Evolutionary conservation across 352 stramenopile species (phyloP), one percentile per base, ranked within the genome.

Genomic region (Pythium rhizo-oryzae): DNA sequence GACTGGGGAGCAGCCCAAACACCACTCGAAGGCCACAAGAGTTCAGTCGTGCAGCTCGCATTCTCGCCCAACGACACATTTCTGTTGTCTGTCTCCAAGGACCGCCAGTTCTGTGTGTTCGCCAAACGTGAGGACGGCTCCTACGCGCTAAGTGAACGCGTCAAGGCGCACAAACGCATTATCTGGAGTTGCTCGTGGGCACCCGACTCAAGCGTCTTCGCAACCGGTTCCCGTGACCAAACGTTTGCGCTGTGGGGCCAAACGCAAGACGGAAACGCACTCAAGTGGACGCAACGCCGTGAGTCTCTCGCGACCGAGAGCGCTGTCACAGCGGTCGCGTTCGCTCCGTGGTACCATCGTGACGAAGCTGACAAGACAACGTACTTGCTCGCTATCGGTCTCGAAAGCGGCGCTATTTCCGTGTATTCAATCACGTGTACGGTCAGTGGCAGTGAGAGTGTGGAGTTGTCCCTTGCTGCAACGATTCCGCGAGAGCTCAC

Each of bases 181-280:
- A 89, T 94, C 49, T 94, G 86, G 86, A 90, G 77, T 59, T 93
- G 84, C 47, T 82, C 81, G 19, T 94, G 86, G 86, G 66, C 83
- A 5, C 80, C 83, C 5, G 78, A 92, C 65, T 87, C 82, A 15
- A 56, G 46, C 7, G 47, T 87, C 24, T 88, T 94, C 52, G 81
- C 51, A 11, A 80, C 89, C 1, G 86, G 81, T 4, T 89, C 86
- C 0, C 71, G 86, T 59, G 86, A 94, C 51, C 83, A 93, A 49
- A 85, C 79, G 0, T 62, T 93, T 30, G 80, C 79, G 1, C 21
- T 94, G 15, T 94, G 84, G 84, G 64, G 54, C 4, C 47, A n/a
- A 19, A 6, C 35, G 19, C 23, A 64, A 46, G 16, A 9, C 24
- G 19, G 8, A 0, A 44, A n/a, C 24, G 25, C 24, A 0, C 24